Base-by-base conservation (phyloP, 805 yeast species). In the Kregervanrija delftensis region DNA sequence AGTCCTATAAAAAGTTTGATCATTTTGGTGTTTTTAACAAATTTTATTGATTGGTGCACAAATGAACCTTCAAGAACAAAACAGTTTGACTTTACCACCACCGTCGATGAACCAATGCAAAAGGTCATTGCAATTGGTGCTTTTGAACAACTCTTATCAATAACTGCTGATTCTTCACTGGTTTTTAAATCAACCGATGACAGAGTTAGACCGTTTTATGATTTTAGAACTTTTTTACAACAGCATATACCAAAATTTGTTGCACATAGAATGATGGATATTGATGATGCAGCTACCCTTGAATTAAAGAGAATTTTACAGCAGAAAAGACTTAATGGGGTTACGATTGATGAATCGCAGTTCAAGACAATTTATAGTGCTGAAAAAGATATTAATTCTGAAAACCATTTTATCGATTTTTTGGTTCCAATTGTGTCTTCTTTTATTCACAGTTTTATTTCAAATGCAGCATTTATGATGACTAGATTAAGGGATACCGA, bases 401-500 rank as follows among this genome's bases (percentile, higher is more conserved):
- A 55, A 15, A 12, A 39, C 4, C 65, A 66, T 55, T 73, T 54
- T 33, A 50, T 30, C 44, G 61, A 48, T 49, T 69, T 62, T 47
- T 69, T 65, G 58, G 64, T 73, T 1, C 59, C 69, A 3, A 49
- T 67, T 5, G 67, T 83, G 37, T 77, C 77, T 53, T 55, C 60
- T 1, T 79, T 82, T 48, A 71, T 81, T 40, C 73, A 70, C 42
- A 60, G 68, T 8, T 81, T 83, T 51, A 77, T 84, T 22, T 68
- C 74, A 11, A 78, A 81, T 54, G 75, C 83, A 28, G 87, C 89
- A 1, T 75, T 81, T 45, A 67, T 84, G 8, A 65, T 85, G 43
- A 81, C 86, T 1, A 76, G 74, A 52, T 70, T 84, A 37, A 74
- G 86, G 51, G 88, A 85, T 54, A 76, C 77, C 10, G 91, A 85